Base-by-base conservation (phyloP, 2,329 filamentous ascomycete genomes). In the Magnaporthales sp. region DNA sequence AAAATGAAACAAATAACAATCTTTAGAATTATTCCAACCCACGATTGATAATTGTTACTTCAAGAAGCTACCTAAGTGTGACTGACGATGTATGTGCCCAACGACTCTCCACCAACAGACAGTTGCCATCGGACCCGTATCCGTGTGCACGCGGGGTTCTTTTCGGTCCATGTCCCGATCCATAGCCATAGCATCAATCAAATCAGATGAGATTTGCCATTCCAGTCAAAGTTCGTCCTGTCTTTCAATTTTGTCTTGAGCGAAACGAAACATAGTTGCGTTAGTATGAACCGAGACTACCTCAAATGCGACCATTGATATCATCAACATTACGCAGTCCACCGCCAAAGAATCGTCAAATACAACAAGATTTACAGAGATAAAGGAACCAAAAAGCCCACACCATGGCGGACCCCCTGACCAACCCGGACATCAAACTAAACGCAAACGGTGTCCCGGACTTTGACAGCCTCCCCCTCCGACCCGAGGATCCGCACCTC, bases 391-490 rank as follows among this genome's bases (percentile, higher is more conserved):
- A 46, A 46, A 46, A 2, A 26, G 11, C 60, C 8, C 19, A 9
- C 64, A 38, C n/a, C n/a, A 65, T 65, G 64, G 64, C 64, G 24
- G 64, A 19, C 38, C 15, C 38, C 2, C n/a, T 19, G 1, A 46
- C 38, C 38, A 46, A n/a, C 26, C 30, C 54, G 24, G 62, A 38
- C 8, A 32, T 64, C 29, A 65, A 61, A n/a, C 6, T 67, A 22
- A 67, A 65, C 30, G 66, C 31, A 13, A 61, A 67, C 62, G 62
- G 62, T 4, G 24, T 65, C 30, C 66, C 66, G 22, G 54, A 62
- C 60, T 67, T 67, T 66, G 69, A 69, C 62, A 62, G 30, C 46
- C 63, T 69, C 51, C 66, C 67, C 13, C 60, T 68, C 56, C 64
- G 64, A 32, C 67, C 68, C 63, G 66, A 63, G 31, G 64, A 69